Percentiles rank a stretch among this genome's conserved stretches.
phyloP scores from a whole-genome alignment of 768 basidiomycete genomes.

The Psilocybe cubensis region DNA sequence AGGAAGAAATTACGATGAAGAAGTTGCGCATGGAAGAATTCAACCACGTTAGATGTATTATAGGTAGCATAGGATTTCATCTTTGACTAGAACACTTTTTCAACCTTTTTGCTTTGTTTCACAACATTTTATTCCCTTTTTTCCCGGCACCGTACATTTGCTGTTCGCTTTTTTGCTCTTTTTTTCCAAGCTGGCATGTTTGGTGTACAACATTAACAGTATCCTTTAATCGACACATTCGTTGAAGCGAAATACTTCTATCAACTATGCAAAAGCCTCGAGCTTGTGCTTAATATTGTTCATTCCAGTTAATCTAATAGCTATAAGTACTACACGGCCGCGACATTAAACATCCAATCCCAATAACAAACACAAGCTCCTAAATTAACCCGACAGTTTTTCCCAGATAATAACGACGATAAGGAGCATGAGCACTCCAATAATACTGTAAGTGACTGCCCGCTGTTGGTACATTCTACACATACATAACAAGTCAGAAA shows the following conservation, averaged over 20 bases:
- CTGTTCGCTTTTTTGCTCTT: slow-evolving; percentile 5
- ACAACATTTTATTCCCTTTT: slow-evolving; percentile 13
- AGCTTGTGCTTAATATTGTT: neutral
- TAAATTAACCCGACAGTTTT: slow-evolving; percentile 53
- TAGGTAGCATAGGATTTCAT: slow-evolving; percentile 16
- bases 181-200: slow-evolving; percentile 15
- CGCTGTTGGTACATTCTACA: slow-evolving; percentile 97
- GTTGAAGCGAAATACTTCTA: neutral
- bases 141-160: slow-evolving; percentile 17
- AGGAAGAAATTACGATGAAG: slow-evolving; percentile 35
- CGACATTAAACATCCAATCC: neutral
- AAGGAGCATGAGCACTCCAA: slow-evolving; percentile 81
- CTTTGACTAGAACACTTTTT: slow-evolving; percentile 19
- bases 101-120: neutral
- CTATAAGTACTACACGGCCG: neutral
- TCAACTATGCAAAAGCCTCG: neutral
- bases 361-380: neutral
- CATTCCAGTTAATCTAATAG: neutral
- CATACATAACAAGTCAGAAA: slow-evolving; percentile 26
- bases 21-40: slow-evolving; percentile 30
- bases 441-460: slow-evolving; percentile 84
- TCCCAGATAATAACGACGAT: slow-evolving; percentile 83
- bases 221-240: neutral
- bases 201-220: slow-evolving; percentile 15
- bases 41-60: slow-evolving; percentile 33